Conservation (phyloP, 768 basidiomycete species). For the Paxillus involutus region DNA sequence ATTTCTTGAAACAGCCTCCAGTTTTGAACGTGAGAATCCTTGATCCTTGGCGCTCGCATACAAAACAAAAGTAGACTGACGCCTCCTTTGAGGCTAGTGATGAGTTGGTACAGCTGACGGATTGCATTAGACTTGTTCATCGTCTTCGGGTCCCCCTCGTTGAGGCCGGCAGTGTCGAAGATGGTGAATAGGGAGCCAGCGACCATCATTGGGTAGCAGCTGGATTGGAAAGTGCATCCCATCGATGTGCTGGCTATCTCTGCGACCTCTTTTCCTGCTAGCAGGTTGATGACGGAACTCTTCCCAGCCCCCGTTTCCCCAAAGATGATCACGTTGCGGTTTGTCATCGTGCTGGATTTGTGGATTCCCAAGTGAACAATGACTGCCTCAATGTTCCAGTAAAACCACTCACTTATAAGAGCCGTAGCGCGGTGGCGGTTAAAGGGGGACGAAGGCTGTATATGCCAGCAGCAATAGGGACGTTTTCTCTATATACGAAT, state of each 20-base stretch:
- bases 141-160: conserved; percentile 4
- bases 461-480: neutral
- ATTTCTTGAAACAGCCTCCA: conserved; percentile 27
- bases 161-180: conserved; percentile 12
- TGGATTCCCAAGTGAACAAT: neutral
- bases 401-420: neutral
- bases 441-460: neutral
- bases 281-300: no score
- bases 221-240: conserved; percentile 16
- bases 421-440: no score
- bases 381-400: neutral
- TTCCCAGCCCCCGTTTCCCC: conserved; percentile 31
- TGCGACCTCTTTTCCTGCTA: conserved; percentile 19
- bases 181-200: neutral
- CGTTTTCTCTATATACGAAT: neutral
- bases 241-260: conserved; percentile 7
- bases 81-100: conserved; percentile 26
- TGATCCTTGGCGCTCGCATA: conserved; percentile 28
- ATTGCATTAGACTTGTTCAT: no score
- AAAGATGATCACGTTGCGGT: conserved; percentile 32
- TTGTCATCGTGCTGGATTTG: no score
- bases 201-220: neutral
- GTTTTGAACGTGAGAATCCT: conserved; percentile 3
- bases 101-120: conserved; percentile 18
- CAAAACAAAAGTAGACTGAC: conserved; percentile 34